A percentile compares a stretch with the other conserved stretches of the same genome.
These are phyloP conservation scores for Blastocystis sp. DNA, from an alignment of 352 stramenopile species.

Conservation along the genomic window DNA sequence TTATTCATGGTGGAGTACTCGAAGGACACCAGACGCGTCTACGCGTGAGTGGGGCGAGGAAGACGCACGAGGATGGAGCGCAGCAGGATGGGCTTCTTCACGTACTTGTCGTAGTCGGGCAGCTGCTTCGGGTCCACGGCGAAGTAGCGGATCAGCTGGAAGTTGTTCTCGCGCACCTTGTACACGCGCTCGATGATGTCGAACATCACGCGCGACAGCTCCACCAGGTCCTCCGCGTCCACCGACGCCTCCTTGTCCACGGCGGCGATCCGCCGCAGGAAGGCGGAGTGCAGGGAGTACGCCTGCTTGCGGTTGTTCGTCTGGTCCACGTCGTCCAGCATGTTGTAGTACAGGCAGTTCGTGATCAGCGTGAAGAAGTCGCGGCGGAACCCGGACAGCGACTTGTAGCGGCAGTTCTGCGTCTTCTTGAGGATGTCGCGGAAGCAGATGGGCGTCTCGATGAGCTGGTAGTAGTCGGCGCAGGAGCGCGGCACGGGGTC, in stretches of 20 bases:
- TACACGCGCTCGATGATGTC: constrained; percentile 53
- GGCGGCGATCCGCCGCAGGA: neutral
- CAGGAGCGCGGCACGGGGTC: constrained; percentile 42
- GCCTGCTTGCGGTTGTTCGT: constrained; percentile 49
- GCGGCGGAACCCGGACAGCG: neutral
- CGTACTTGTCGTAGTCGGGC: constrained; percentile 42
- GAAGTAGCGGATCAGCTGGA: constrained; percentile 67
- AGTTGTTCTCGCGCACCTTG: neutral
- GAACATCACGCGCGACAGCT: neutral
- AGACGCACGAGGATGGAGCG: constrained; percentile 25
- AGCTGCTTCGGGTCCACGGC: constrained; percentile 28
- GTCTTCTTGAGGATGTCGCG: constrained; percentile 23
- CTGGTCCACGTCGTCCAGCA: constrained; percentile 33
- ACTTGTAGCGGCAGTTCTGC: constrained; percentile 16
- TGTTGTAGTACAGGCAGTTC: constrained; percentile 72
- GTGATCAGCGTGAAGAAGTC: constrained; percentile 37
- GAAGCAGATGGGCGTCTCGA: constrained; percentile 60
- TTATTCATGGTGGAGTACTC: constrained; percentile 6
- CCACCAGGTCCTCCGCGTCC: constrained; percentile 17
- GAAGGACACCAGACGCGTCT: constrained; percentile 11
- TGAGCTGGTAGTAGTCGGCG: constrained; percentile 52
- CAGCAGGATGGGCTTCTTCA: constrained; percentile 59
- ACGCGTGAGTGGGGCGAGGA: neutral
- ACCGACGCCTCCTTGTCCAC: constrained; percentile 13
- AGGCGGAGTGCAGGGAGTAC: constrained; percentile 6